phyloP scores from a whole-genome alignment of 345 rosid genomes.

The Euphorbia tirucalli region DNA sequence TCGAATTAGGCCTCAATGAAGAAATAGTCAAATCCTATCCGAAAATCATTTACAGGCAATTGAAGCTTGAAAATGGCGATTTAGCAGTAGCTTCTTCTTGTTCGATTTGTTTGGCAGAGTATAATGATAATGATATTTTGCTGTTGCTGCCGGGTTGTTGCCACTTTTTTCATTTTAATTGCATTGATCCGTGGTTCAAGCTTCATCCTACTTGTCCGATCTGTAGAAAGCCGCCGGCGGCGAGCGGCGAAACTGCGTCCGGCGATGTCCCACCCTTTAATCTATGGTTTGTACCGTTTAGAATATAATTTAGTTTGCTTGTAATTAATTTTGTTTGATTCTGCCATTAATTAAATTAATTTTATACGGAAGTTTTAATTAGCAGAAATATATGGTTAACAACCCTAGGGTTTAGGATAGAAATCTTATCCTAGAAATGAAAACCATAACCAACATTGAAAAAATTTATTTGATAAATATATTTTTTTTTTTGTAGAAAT shows the following conservation, averaged over 20 bases:
- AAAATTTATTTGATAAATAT: too few species aligned
- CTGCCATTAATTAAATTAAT: neutral
- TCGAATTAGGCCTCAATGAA: constrained; percentile 33
- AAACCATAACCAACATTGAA: too few species aligned
- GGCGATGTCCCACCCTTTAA: constrained; percentile 1
- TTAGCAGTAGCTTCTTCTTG: constrained; percentile 21
- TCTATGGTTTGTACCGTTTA: constrained; percentile 1
- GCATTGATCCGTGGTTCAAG: constrained; percentile 39
- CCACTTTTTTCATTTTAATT: constrained; percentile 34
- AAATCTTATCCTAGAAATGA: too few species aligned
- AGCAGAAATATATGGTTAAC: too few species aligned
- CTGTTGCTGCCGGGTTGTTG: constrained; percentile 35
- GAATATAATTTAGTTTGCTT: too few species aligned
- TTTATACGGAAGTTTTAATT: too few species aligned
- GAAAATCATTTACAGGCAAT: constrained; percentile 27
- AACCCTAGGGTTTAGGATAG: too few species aligned
- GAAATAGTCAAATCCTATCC: constrained; percentile 36
- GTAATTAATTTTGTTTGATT: constrained; percentile 1
- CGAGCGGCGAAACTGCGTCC: neutral
- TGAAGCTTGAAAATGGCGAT: constrained; percentile 7
- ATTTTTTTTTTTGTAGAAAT: too few species aligned
- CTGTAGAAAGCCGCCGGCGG: constrained; percentile 31
- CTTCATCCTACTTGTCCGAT: constrained; percentile 38
- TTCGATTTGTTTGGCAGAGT: constrained; percentile 39
- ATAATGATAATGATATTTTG: constrained; percentile 28